phyloP scores from a whole-genome alignment of 257 asterid genomes.

The Ilex aquifolium region DNA sequence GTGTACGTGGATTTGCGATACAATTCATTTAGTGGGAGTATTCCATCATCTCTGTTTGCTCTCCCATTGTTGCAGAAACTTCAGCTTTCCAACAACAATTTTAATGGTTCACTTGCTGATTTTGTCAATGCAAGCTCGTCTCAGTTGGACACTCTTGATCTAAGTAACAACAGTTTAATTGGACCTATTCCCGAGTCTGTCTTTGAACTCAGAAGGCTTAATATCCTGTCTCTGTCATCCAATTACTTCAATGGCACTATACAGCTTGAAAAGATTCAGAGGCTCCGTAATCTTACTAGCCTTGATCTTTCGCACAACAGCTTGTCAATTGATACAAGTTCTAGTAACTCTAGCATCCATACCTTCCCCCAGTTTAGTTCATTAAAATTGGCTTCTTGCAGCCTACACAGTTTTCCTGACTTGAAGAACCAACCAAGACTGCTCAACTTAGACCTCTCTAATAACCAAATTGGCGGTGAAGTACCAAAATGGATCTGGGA shows the following conservation, averaged over 20 bases:
- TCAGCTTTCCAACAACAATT: constrained; percentile 23
- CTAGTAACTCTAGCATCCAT: constrained; percentile 7
- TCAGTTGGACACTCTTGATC: constrained; percentile 14
- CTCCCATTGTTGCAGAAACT: constrained; percentile 27
- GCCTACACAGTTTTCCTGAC: constrained; percentile 33
- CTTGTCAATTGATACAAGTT: constrained; percentile 25
- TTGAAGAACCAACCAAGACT: constrained; percentile 35
- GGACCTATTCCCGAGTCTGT: constrained; percentile 33
- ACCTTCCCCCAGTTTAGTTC: constrained; percentile 17
- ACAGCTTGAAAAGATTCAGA: constrained; percentile 19
- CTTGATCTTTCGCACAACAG: constrained; percentile 57
- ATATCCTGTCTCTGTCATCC: constrained; percentile 27
- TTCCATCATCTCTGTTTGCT: constrained; percentile 22
- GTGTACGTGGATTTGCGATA: constrained; percentile 12
- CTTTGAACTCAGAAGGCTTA: constrained; percentile 18
- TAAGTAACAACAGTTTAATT: constrained; percentile 16
- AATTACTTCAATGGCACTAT: constrained; percentile 29
- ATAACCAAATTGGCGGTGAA: constrained; percentile 39
- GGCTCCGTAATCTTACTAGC: constrained; percentile 26
- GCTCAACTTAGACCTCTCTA: constrained; percentile 43
- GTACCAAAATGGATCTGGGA: constrained; percentile 60
- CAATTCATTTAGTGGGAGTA: constrained; percentile 18
- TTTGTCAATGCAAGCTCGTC: constrained; percentile 2
- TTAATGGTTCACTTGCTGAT: constrained; percentile 16
- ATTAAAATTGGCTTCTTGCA: constrained; percentile 44